Base-by-base conservation (phyloP, 768 basidiomycete species). In the Termitomyces sp. region DNA sequence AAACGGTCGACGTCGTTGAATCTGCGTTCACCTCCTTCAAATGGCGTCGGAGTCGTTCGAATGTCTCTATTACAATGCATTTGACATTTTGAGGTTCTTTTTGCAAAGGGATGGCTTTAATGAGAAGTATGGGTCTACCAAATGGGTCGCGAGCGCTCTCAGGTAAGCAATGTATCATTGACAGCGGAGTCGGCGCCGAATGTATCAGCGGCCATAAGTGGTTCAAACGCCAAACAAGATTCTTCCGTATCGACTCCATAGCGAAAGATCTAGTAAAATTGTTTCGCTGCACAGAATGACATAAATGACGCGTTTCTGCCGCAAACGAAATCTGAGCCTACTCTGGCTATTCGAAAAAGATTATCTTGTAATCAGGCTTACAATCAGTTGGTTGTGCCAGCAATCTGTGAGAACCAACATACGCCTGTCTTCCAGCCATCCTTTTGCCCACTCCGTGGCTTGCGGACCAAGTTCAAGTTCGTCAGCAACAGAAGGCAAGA, bases 371-470 rank as follows among this genome's bases (percentile, higher is more conserved):
- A 60, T 41, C 53, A 63, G 55, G 52, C 38, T 59, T 56, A 40
- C 41, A 36, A 50, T 63, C 52, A 61, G 59, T 38, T 32, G 41
- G 2, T 61, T 50, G 32, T 57, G 49, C 48, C 46, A 50, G 56
- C 55, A 50, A 55, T 47, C 16, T 52, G 44, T 35, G 55, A 35
- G 35, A 57, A 50, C 41, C 55, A 23, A 76, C 83, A 67, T 75
- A 89, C 89, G 74, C 49, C 79, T 81, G 75, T 91, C 89, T 33
- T 76, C 72, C 35, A 89, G 71, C 87, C 87, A 91, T 68, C 82
- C 79, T 40, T 70, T 75, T 30, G 82, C 80, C 81, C 82, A 83
- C 61, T 76, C 72, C 58, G 74, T 71, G 60, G 79, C 78, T 16
- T 75, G 73, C 52, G 74, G 72, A 60, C 74, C 70, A 49, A 88